Evolutionary conservation across 2,329 filamentous ascomycete species (phyloP).

Genomic region (Xylaria sp.): DNA sequence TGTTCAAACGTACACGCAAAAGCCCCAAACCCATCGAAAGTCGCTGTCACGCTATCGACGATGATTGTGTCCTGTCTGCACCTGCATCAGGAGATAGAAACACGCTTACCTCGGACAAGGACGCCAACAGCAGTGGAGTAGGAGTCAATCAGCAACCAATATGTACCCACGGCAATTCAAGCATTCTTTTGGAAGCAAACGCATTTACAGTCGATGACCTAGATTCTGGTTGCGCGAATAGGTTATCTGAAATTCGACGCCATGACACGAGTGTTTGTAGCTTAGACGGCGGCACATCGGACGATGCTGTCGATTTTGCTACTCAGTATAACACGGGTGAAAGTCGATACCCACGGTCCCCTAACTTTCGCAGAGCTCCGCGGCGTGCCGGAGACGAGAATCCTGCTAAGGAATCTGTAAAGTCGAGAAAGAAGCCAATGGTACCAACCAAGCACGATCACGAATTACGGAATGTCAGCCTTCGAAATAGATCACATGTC

Average conservation of each 20-base stretch:
- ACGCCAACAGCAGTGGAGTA: constrained; percentile 47
- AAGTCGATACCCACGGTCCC: constrained; percentile 18
- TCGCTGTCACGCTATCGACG: constrained; percentile 30
- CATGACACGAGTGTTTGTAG: constrained; percentile 45
- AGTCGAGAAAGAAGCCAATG: constrained; percentile 19
- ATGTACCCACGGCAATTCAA: constrained; percentile 44
- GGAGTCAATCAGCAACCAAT: constrained; percentile 49
- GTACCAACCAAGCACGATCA: constrained; percentile 38
- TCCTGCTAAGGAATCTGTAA: constrained; percentile 13
- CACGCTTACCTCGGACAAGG: constrained; percentile 31
- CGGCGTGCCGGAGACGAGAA: constrained; percentile 22
- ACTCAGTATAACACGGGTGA: constrained; percentile 38
- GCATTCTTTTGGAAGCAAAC: constrained; percentile 28
- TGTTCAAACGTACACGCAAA: constrained; percentile 34
- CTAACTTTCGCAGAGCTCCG: constrained; percentile 20
- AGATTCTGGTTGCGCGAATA: constrained; percentile 24
- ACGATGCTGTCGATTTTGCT: constrained; percentile 46
- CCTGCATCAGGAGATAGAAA: constrained; percentile 41
- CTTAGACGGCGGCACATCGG: constrained; percentile 48
- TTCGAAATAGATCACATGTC: constrained; percentile 64
- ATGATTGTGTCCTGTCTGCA: constrained; percentile 42
- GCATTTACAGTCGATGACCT: constrained; percentile 2
- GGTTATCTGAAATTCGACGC: constrained; percentile 25
- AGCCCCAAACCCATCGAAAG: constrained; percentile 18
- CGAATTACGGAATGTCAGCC: constrained; percentile 52